These are phyloP conservation scores for Penicillium nucicola DNA, from an alignment of 495 filamentous ascomycete genomes.

Conservation along the genomic window DNA sequence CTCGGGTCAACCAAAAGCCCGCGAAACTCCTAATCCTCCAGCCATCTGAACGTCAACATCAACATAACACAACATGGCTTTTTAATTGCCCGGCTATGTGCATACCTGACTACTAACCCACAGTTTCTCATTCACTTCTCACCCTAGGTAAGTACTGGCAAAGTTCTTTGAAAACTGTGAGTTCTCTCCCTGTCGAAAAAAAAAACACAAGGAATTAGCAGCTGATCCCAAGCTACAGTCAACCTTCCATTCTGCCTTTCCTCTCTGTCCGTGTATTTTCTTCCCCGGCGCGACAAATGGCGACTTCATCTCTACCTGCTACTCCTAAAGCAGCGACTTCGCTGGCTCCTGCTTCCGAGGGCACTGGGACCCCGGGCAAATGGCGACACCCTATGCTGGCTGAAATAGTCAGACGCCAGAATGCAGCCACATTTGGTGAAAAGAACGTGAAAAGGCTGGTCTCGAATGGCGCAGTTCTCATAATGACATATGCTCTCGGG, in stretches of 20 bases:
- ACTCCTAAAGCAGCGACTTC: slow-evolving; percentile 58
- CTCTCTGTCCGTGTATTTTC: not conserved
- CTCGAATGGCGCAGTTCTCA: slow-evolving; percentile 59
- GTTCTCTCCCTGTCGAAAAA: slow-evolving; percentile 3
- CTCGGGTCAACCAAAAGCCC: slow-evolving; percentile 22
- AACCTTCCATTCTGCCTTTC: not conserved
- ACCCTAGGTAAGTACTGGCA: slow-evolving; percentile 14
- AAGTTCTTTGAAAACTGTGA: slow-evolving; percentile 4
- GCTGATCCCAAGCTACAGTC: not conserved
- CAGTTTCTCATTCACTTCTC: not conserved
- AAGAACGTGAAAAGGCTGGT: slow-evolving; percentile 61
- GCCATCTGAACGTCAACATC: slow-evolving; percentile 11
- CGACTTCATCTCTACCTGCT: slow-evolving; percentile 46
- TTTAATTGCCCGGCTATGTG: slow-evolving; percentile 2
- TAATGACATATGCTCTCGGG: slow-evolving; percentile 41
- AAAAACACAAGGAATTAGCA: not conserved
- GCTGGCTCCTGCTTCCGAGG: slow-evolving; percentile 43
- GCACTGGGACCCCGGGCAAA: slow-evolving; percentile 65
- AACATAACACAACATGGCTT: slow-evolving; percentile 17
- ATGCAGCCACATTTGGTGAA: slow-evolving; percentile 68
- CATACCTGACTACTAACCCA: not conserved
- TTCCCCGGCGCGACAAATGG: slow-evolving; percentile 26
- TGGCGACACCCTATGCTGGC: slow-evolving; percentile 83
- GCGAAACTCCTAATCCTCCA: slow-evolving; percentile 14
- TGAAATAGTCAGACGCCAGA: slow-evolving; percentile 73